A percentile compares a stretch with the other conserved stretches of the same genome.
Conservation (phyloP, 768 basidiomycete genomes). For the Pleurotus citrinopileatus region DNA sequence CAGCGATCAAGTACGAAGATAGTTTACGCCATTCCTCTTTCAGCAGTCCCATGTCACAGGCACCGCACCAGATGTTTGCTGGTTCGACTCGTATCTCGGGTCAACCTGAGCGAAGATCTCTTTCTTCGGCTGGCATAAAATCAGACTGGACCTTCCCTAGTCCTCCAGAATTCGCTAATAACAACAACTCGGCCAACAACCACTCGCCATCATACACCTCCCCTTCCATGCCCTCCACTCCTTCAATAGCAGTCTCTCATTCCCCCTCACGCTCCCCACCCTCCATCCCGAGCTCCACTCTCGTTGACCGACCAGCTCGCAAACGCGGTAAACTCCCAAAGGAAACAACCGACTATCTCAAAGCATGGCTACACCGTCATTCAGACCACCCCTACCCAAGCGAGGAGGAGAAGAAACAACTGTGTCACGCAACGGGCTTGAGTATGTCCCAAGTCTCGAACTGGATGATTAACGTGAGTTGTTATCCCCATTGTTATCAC, state of each 20-base stretch:
- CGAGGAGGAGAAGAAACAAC: conserved; percentile 88
- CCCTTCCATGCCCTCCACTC: conserved; percentile 42
- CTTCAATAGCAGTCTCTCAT: conserved; percentile 36
- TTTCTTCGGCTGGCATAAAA: conserved; percentile 49
- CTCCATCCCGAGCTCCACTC: conserved; percentile 48
- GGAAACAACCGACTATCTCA: conserved; percentile 86
- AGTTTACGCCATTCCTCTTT: conserved; percentile 66
- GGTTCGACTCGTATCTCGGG: conserved; percentile 70
- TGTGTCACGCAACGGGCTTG: conserved; percentile 81
- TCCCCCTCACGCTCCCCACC: conserved; percentile 57
- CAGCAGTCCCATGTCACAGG: conserved; percentile 53
- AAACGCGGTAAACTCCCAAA: conserved; percentile 88
- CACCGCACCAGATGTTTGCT: conserved; percentile 51
- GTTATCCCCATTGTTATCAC: not conserved
- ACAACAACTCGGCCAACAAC: conserved; percentile 26
- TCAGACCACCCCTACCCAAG: conserved; percentile 88
- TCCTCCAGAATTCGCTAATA: conserved; percentile 50
- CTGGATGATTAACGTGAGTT: conserved; percentile 85
- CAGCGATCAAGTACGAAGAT: conserved; percentile 69
- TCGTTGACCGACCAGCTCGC: conserved; percentile 74
- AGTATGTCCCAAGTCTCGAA: conserved; percentile 90
- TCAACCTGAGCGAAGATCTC: conserved; percentile 61
- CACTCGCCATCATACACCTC: conserved; percentile 29
- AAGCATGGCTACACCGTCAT: conserved; percentile 85
- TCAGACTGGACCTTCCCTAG: conserved; percentile 71